phyloP scores from a whole-genome alignment of 805 yeast genomes.

The Sugiyamaella marilandica region DNA sequence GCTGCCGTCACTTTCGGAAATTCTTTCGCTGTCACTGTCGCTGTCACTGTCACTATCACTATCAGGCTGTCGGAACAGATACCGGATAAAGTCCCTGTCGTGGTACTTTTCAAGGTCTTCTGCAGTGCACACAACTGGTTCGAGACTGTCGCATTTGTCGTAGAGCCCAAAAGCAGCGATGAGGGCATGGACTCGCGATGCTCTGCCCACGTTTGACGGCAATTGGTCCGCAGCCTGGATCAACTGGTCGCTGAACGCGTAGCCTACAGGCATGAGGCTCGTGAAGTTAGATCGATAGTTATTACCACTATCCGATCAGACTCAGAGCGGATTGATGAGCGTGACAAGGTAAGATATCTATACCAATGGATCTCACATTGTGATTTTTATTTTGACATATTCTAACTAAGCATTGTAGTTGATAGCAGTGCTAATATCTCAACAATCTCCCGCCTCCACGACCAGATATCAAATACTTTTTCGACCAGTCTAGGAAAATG shows the following conservation, averaged over 20 bases:
- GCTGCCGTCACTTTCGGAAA: conserved; percentile 4
- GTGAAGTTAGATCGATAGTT: background rate
- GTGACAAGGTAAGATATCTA: background rate
- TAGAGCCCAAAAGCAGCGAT: conserved; percentile 40
- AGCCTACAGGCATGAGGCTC: conserved; percentile 20
- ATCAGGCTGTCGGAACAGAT: conserved; percentile 28
- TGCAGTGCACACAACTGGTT: conserved; percentile 29
- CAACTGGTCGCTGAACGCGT: conserved; percentile 22
- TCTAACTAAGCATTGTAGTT: conserved; percentile 12
- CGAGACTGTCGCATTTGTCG: conserved; percentile 27
- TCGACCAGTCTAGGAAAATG: conserved; percentile 61
- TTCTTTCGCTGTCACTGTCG: conserved; percentile 9
- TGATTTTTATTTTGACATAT: too few species aligned
- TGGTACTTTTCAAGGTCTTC: conserved; percentile 49
- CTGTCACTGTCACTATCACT: conserved; percentile 3
- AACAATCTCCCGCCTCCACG: conserved; percentile 65
- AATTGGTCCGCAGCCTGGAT: conserved; percentile 36
- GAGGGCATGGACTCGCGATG: conserved; percentile 41
- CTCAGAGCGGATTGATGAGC: background rate
- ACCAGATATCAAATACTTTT: conserved; percentile 60
- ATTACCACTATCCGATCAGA: too few species aligned
- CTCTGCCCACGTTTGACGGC: conserved; percentile 53
- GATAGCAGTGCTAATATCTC: conserved; percentile 22
- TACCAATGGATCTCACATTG: too few species aligned
- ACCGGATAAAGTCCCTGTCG: conserved; percentile 39